Evolutionary conservation across 306 rosid genomes (phyloP).

Genomic region (Ochetophila trinervis): DNA sequence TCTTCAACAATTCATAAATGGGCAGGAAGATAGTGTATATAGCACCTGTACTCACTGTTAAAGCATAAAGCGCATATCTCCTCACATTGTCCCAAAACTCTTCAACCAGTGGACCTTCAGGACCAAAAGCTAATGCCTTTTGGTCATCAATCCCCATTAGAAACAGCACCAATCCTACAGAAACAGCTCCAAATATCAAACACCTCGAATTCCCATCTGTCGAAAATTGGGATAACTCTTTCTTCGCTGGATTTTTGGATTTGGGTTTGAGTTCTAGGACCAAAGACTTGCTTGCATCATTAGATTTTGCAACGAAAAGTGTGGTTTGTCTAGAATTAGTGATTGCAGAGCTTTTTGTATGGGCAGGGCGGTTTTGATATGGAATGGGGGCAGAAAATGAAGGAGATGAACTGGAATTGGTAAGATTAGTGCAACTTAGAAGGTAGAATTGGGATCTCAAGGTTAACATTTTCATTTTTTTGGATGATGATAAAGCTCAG

Average conservation of each 20-base stretch:
- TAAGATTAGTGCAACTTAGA: constrained; percentile 21
- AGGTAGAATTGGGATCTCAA: constrained; percentile 41
- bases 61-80: constrained; percentile 77
- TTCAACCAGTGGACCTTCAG: constrained; percentile 87
- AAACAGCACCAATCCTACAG: constrained; percentile 54
- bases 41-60: constrained; percentile 86
- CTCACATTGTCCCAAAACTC: constrained; percentile 97
- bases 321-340: neutral
- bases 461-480: constrained; percentile 34
- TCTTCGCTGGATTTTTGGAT: neutral
- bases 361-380: constrained; percentile 16
- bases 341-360: neutral
- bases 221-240: constrained; percentile 2
- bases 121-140: constrained; percentile 80
- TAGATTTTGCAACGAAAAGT: neutral
- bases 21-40: constrained; percentile 63
- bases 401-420: constrained; percentile 23
- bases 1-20: constrained; percentile 66
- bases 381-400: constrained; percentile 26
- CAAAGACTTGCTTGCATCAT: neutral
- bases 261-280: constrained; percentile 16
- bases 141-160: constrained; percentile 49
- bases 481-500: neutral
- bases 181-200: constrained; percentile 60
- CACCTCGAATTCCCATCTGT: constrained; percentile 31